phyloP scores from a whole-genome alignment of 2,329 filamentous ascomycete species.

The Coleophoma eucalyptorum region DNA sequence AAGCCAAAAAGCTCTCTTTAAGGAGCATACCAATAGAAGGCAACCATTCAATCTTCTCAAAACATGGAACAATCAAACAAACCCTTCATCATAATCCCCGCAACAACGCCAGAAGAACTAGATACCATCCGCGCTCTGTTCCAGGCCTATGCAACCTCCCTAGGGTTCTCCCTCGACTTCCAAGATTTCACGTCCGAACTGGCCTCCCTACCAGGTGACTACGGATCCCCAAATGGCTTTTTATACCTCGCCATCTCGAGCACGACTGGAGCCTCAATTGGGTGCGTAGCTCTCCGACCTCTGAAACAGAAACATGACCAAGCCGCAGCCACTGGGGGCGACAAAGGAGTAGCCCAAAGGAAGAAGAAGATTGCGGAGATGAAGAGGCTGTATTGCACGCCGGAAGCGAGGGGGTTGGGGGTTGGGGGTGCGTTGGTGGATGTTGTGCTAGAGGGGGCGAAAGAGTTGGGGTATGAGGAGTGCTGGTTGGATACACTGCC shows the following conservation, averaged over 20 bases:
- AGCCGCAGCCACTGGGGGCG: too few relatives aligned
- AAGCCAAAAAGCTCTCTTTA: too few relatives aligned
- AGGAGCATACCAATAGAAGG: too few relatives aligned
- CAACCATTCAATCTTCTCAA: neutral
- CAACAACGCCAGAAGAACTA: constrained; percentile 37
- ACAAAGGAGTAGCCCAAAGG: neutral
- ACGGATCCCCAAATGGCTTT: constrained; percentile 39
- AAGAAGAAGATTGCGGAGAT: constrained; percentile 36
- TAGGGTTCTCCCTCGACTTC: constrained; percentile 52
- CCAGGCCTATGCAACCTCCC: constrained; percentile 34
- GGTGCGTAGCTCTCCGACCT: constrained; percentile 46
- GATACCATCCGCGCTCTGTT: constrained; percentile 37
- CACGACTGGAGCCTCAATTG: constrained; percentile 27
- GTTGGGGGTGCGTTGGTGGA: constrained; percentile 44
- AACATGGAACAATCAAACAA: neutral
- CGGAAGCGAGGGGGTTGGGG: constrained; percentile 42
- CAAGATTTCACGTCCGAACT: constrained; percentile 52
- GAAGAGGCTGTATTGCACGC: constrained; percentile 52
- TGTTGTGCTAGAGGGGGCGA: constrained; percentile 39
- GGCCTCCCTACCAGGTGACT: constrained; percentile 48
- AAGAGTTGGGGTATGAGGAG: constrained; percentile 42
- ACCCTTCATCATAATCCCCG: constrained; percentile 28
- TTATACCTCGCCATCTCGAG: constrained; percentile 39
- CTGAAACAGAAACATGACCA: constrained; percentile 17
- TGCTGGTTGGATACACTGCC: constrained; percentile 53